These are phyloP conservation scores for Grosmannia huntii DNA, from an alignment of 2,329 filamentous ascomycete genomes.

Conservation along the genomic window DNA sequence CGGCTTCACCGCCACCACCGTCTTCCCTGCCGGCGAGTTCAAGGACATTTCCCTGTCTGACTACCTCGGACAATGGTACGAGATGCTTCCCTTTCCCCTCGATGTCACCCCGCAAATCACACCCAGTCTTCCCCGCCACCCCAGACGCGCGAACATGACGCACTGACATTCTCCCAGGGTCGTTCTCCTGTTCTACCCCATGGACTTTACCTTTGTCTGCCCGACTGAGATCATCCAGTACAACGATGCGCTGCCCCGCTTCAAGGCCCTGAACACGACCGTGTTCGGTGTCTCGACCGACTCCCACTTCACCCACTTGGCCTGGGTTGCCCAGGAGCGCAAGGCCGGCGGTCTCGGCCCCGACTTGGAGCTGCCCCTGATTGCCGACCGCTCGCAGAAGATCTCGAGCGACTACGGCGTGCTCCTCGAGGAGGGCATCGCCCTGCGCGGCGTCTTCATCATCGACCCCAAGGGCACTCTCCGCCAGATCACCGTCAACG, in stretches of 20 bases:
- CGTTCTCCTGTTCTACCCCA: slow-evolving; percentile 53
- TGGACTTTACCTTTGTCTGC: slow-evolving; percentile 58
- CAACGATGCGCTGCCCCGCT: slow-evolving; percentile 47
- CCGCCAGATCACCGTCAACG: slow-evolving; percentile 52
- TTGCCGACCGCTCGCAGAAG: slow-evolving; percentile 48
- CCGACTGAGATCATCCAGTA: slow-evolving; percentile 54
- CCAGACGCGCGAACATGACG: background rate
- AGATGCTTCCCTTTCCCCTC: background rate
- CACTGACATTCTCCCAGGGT: slow-evolving; percentile 28
- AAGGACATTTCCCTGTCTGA: slow-evolving; percentile 32
- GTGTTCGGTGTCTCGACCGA: slow-evolving; percentile 51
- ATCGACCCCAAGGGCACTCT: slow-evolving; percentile 51
- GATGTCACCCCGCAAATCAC: background rate
- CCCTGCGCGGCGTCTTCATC: slow-evolving; percentile 51
- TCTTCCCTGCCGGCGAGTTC: slow-evolving; percentile 35
- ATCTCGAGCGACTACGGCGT: slow-evolving; percentile 51
- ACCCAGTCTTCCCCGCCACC: background rate
- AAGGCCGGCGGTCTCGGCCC: slow-evolving; percentile 49
- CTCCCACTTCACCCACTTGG: slow-evolving; percentile 42
- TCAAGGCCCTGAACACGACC: slow-evolving; percentile 43
- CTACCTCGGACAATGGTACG: slow-evolving; percentile 33
- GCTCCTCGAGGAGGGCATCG: slow-evolving; percentile 50
- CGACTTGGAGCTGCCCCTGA: slow-evolving; percentile 45
- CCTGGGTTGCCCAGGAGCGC: slow-evolving; percentile 44
- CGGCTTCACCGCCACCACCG: slow-evolving; percentile 34